phyloP scores from a whole-genome alignment of 2,329 filamentous ascomycete genomes.

The Amauroascus niger region DNA sequence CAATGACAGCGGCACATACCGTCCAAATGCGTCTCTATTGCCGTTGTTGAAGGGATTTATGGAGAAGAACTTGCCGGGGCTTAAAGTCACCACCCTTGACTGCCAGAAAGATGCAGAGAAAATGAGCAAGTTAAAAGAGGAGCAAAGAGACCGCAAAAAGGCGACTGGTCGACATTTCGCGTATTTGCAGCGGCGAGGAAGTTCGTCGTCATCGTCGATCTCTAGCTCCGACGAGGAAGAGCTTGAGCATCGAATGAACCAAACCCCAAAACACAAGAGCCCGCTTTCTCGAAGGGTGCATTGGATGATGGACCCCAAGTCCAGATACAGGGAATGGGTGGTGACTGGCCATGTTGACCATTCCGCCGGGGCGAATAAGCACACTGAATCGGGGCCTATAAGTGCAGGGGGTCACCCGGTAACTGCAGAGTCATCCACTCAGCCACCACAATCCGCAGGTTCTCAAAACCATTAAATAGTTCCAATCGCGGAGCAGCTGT shows the following conservation, averaged over 20 bases:
- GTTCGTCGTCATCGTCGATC: conserved; percentile 36
- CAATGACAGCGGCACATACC: conserved; percentile 89
- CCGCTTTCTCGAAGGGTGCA: neutral
- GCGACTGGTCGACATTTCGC: conserved; percentile 44
- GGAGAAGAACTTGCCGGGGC: conserved; percentile 61
- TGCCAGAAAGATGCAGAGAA: conserved; percentile 62
- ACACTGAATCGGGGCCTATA: neutral
- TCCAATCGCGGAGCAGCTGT: neutral
- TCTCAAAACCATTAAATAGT: neutral
- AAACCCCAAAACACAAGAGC: neutral
- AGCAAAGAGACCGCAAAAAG: conserved; percentile 67
- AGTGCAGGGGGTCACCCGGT: neutral
- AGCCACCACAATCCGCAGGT: neutral
- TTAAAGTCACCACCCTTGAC: conserved; percentile 64
- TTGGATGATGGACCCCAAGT: conserved; percentile 12
- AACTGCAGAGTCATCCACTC: neutral
- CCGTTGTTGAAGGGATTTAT: conserved; percentile 63
- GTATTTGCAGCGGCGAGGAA: conserved; percentile 42
- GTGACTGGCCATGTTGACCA: conserved; percentile 5
- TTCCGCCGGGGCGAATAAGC: neutral
- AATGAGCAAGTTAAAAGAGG: conserved; percentile 63
- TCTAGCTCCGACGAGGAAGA: conserved; percentile 51
- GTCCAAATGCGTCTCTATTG: conserved; percentile 68
- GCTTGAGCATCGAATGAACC: conserved; percentile 28
- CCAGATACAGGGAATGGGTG: conserved; percentile 14